These are phyloP conservation scores for Podospora tetraspora DNA, from an alignment of 495 filamentous ascomycete genomes.

Conservation along the genomic window DNA sequence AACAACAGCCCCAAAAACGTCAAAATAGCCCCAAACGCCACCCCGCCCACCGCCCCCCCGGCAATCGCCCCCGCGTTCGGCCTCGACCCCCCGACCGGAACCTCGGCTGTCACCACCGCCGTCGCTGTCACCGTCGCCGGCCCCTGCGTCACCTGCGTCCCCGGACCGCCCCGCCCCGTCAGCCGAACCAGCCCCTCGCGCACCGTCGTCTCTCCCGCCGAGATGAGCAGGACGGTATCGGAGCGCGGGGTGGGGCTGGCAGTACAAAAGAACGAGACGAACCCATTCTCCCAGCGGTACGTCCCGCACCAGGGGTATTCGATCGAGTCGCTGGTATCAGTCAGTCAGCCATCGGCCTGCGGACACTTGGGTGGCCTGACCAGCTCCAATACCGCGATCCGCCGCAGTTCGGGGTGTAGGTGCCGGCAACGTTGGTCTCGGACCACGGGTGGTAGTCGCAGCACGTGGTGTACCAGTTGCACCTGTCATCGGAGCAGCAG, in stretches of 20 bases:
- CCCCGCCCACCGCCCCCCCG: neutral
- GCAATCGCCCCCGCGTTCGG: neutral
- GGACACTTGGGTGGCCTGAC: too few species aligned
- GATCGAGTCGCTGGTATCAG: neutral
- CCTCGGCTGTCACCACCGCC: neutral
- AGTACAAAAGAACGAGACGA: neutral
- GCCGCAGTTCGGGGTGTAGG: neutral
- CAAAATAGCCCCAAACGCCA: neutral
- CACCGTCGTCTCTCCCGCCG: neutral
- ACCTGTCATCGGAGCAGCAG: conserved; percentile 9
- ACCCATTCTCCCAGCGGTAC: neutral
- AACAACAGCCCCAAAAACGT: neutral
- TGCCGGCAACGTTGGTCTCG: neutral
- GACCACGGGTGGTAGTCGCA: conserved; percentile 2
- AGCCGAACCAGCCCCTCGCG: neutral
- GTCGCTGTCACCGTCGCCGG: neutral
- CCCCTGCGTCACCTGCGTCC: neutral
- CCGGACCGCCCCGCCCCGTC: neutral
- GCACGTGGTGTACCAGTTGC: conserved; percentile 4
- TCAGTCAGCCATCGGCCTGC: neutral
- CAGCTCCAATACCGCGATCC: too few species aligned
- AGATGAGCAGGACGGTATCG: neutral
- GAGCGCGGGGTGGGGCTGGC: neutral
- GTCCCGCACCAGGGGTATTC: neutral
- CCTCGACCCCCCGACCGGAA: neutral